Conservation (phyloP, 805 yeast genomes). For the Wickerhamomyces hampshirensis region DNA sequence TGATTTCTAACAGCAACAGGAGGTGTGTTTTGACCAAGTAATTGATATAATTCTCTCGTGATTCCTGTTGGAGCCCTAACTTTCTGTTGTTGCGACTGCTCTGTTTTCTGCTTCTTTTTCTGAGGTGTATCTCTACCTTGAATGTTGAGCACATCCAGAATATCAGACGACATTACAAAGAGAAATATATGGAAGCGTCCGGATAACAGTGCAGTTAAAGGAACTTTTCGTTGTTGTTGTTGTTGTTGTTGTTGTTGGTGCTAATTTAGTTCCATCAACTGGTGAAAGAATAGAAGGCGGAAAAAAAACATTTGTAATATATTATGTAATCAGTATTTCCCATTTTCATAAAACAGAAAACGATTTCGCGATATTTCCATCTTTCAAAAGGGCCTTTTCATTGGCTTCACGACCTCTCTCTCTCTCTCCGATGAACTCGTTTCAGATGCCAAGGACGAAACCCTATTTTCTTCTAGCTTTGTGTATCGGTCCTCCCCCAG, state of each 20-base stretch:
- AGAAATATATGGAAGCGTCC: not conserved
- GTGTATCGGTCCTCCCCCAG: too few relatives aligned
- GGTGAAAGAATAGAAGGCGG: too few relatives aligned
- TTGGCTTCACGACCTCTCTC: too few relatives aligned
- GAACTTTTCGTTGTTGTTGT: not conserved
- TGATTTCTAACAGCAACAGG: conserved; percentile 57
- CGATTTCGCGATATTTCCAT: too few relatives aligned
- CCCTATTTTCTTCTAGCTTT: too few relatives aligned
- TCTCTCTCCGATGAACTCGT: too few relatives aligned
- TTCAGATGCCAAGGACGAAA: too few relatives aligned
- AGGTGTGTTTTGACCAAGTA: conserved; percentile 90
- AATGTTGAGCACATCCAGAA: conserved; percentile 72
- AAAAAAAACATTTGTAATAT: too few relatives aligned
- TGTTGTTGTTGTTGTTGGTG: conserved; percentile 1
- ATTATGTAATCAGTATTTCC: too few relatives aligned
- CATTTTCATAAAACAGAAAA: too few relatives aligned
- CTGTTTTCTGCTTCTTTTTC: conserved; percentile 31
- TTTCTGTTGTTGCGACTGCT: conserved; percentile 8
- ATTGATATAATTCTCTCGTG: conserved; percentile 82
- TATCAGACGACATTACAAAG: conserved; percentile 46
- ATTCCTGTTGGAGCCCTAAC: conserved; percentile 52
- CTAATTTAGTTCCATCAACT: too few relatives aligned
- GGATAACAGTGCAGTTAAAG: not conserved
- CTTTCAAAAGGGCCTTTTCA: too few relatives aligned
- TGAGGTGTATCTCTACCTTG: conserved; percentile 28